Conservation (phyloP, 495 filamentous ascomycete genomes). For the Talaromyces trachyspermus region DNA sequence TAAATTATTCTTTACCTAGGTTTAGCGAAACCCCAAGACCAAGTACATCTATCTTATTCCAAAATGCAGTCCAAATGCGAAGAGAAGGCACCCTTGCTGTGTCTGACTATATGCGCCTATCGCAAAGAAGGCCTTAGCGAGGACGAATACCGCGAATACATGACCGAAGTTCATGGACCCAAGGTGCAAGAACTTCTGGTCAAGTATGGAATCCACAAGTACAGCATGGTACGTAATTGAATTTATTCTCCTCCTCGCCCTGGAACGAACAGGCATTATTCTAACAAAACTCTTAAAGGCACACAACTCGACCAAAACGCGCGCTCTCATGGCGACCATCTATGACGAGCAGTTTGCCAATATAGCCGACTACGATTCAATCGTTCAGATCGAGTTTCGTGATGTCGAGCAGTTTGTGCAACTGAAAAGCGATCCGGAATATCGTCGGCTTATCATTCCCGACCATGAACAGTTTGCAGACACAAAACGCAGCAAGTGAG, state of each 20-base stretch:
- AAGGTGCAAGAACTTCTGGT: constrained; percentile 31
- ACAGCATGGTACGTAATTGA: constrained; percentile 18
- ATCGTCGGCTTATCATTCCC: constrained; percentile 20
- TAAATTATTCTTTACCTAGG: too few species aligned
- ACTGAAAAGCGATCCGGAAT: constrained; percentile 22
- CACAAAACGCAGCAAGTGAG: constrained; percentile 23
- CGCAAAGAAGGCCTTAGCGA: constrained; percentile 33
- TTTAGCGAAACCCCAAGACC: too few species aligned
- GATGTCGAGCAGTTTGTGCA: constrained; percentile 26
- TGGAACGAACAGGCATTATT: too few species aligned
- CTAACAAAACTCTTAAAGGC: constrained; percentile 16
- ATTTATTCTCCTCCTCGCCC: background rate
- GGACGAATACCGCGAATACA: constrained; percentile 33
- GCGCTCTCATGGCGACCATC: constrained; percentile 26
- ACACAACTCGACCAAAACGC: constrained; percentile 26
- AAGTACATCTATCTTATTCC: too few species aligned
- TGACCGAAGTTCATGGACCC: constrained; percentile 26
- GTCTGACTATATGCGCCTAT: constrained; percentile 37
- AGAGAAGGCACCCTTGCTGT: too few species aligned
- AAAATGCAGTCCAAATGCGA: too few species aligned
- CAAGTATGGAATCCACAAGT: constrained; percentile 31
- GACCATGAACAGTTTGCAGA: constrained; percentile 37
- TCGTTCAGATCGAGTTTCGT: constrained; percentile 33
- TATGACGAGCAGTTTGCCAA: constrained; percentile 30
- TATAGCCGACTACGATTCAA: constrained; percentile 35